Evolutionary conservation across 148 eudicot genomes (phyloP), one percentile per base, ranked within the genome.

Genomic region (Rhododendron mucronatum): DNA sequence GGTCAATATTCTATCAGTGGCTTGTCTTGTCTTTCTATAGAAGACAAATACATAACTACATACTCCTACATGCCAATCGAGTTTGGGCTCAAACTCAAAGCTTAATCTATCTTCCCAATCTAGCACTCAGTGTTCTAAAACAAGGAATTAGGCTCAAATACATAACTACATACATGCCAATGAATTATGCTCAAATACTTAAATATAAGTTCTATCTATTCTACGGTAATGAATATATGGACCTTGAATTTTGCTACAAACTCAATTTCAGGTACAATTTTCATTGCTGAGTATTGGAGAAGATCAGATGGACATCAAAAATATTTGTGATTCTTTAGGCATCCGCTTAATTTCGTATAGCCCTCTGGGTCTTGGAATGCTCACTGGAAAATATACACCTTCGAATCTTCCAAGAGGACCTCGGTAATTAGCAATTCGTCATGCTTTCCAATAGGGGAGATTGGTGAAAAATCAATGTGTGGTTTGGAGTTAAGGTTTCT

Each of bases 291-390:
- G 99, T 77, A 91, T 90, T 90, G 99, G 98, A 63, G 92, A 92
- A 82, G 98, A 95, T 85, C 98, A 96, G 91, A 88, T 90, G 88
- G 99, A 96, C 88, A 91, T 94, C 63, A 96, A 92, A 88, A 86
- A 78, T 48, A 89, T 94, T 83, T 95, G 97, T 83, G 95, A 96
- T 90, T 92, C 94, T 35, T 87, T 95, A 35, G 99, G 94, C 53
- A 88, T 96, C 51, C 91, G 91, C 59, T 87, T 96, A 37, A 96
- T 95, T 69, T 91, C 98, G 14, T 96, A 95, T 88, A 95, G 99
- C 86, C 98, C 99, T 81, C 89, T 96, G 53, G 98, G 98, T 18
- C 96, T 96, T 85, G 99, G 99, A 71, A 96, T 96, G 99, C 96
- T 96, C 75, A 96, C 99, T 5, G 98, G 99, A 51, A 96, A 96